Base-by-base conservation (phyloP, 257 asterid genomes). In the Cinchona pubescens region DNA sequence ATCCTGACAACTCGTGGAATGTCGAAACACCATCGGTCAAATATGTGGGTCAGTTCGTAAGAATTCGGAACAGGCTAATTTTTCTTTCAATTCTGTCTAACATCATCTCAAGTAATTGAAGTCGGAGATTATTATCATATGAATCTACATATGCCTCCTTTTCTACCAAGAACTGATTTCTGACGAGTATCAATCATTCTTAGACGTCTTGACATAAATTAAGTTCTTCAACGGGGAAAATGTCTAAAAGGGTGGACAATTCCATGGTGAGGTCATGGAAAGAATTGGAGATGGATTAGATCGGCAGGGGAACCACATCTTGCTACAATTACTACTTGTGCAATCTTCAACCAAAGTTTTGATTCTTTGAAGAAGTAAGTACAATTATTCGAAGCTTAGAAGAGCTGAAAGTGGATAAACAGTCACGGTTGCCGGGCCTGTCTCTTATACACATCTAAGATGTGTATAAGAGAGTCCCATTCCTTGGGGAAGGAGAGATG, bases 381-480 rank as follows among this genome's bases (percentile, higher is more conserved):
- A 87, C 83, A 94, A 68, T 68, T 94, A 97, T 61, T 94, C 96
- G 32, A 92, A 88, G 74, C 98, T 92, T 73, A 90, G 60, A 13
- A 88, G 78, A 25, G 97, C 93, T 1, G 97, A 88, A 63, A 91
- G 88, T 18, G 97, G 90, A 30, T 86, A 81, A 71, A 38, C 38
- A 30, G n/a, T n/a, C n/a, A n/a, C n/a, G n/a, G n/a, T n/a, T n/a
- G n/a, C n/a, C n/a, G n/a, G n/a, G n/a, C n/a, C n/a, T n/a, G n/a
- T n/a, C n/a, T n/a, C n/a, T n/a, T n/a, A n/a, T n/a, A n/a, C n/a
- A n/a, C n/a, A n/a, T n/a, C n/a, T n/a, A n/a, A n/a, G n/a, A n/a
- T n/a, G n/a, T n/a, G n/a, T n/a, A n/a, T n/a, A n/a, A n/a, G n/a
- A n/a, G n/a, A n/a, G n/a, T n/a, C n/a, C n/a, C n/a, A n/a, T n/a